phyloP scores from a whole-genome alignment of 2,329 filamentous ascomycete genomes.

The Aspergillus sojae region DNA sequence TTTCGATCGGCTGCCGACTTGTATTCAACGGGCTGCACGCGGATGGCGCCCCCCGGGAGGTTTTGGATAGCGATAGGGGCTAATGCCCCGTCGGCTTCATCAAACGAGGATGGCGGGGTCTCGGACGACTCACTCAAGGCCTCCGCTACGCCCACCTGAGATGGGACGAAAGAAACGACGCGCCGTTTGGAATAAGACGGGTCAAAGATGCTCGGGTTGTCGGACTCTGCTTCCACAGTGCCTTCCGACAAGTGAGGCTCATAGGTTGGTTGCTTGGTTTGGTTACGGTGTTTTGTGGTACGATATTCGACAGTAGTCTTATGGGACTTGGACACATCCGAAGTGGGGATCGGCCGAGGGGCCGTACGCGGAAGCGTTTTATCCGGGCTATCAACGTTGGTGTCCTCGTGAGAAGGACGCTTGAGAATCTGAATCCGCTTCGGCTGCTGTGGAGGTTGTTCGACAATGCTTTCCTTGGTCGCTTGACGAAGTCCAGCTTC shows the following conservation, averaged over 20 bases:
- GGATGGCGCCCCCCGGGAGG: constrained; percentile 16
- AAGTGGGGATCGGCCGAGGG: constrained; percentile 11
- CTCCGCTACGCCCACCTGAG: constrained; percentile 27
- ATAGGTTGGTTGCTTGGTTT: constrained; percentile 2
- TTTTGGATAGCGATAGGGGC: constrained; percentile 20
- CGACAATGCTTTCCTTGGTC: not conserved
- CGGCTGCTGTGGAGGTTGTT: constrained; percentile 8
- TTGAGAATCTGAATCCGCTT: constrained; percentile 25
- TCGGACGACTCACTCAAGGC: constrained; percentile 20
- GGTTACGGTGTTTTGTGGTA: constrained; percentile 9
- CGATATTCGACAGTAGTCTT: constrained; percentile 6
- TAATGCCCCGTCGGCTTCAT: constrained; percentile 29
- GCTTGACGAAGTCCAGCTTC: constrained; percentile 3
- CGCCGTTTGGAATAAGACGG: constrained; percentile 22
- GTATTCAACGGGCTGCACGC: constrained; percentile 26
- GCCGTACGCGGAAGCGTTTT: constrained; percentile 4
- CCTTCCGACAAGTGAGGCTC: constrained; percentile 30
- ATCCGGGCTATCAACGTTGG: not conserved
- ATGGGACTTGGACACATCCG: constrained; percentile 5
- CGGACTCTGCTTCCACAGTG: constrained; percentile 33
- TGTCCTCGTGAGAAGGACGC: constrained; percentile 10
- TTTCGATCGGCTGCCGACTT: constrained; percentile 31
- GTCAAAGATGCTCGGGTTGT: constrained; percentile 36
- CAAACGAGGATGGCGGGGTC: constrained; percentile 41
- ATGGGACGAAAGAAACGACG: constrained; percentile 28